Evolutionary conservation across 768 basidiomycete species (phyloP), one percentile per base, ranked within the genome.

Genomic region (Sarcodon aspratus): DNA sequence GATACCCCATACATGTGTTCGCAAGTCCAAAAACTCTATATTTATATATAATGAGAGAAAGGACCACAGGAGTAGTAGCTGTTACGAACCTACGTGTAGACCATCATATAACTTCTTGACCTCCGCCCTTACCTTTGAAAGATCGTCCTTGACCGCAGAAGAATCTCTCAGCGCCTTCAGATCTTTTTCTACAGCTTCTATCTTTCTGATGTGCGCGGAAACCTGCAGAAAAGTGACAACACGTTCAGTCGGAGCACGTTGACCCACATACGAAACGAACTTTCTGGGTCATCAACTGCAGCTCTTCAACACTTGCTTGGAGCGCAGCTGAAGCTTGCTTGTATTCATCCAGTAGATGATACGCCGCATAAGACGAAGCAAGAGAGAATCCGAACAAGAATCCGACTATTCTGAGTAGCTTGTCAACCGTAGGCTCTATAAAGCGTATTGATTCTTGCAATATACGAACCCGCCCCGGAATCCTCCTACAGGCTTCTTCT

Each of bases 371-470:
- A 0, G 86, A 82, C 1, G 91, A 89, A 1, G 91, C 90, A 34
- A 93, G 65, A 6, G 92, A 92, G 69, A 95, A 94, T 1, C 91
- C 93, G 55, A 93, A 79, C 34, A 96, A 63, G 61, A 92, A 91
- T 0, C 89, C 89, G 37, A 91, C 74, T 48, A 91, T 78, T 45
- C 88, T 91, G 55, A 13, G 15, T 9, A 36, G 5, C 21, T 27
- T 27, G 21, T 27, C 21, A 27, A 27, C 5, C 5, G 21, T 27
- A 27, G 21, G 21, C 21, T 27, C 21, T 27, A 27, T 2, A 27
- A 27, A 27, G 21, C 21, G 21, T 27, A 27, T 27, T 27, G 21
- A 27, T 27, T 27, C 21, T 17, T 38, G 40, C n/a, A 31, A 17
- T 40, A 46, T 35, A 60, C 65, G 53, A 50, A 70, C 69, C 69